These are phyloP conservation scores for Brasenia schreberi DNA, from an alignment of 164 flowering plant genomes.

Conservation along the genomic window DNA sequence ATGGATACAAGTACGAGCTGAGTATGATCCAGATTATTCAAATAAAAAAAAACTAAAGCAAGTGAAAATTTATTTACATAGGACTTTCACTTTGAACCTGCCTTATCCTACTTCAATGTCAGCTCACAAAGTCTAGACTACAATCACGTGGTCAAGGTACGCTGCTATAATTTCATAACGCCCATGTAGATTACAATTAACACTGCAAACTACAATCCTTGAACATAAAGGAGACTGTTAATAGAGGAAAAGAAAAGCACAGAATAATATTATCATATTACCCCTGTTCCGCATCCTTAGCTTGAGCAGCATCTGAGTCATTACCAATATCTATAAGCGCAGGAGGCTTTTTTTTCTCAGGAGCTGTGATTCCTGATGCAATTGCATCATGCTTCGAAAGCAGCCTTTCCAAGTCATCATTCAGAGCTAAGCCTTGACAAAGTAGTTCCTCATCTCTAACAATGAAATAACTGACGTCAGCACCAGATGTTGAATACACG, in stretches of 20 bases:
- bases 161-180: too few species aligned
- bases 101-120: too few species aligned
- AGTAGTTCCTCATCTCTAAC: conserved; percentile 83
- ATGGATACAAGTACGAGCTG: too few species aligned
- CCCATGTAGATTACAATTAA: too few species aligned
- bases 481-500: conserved; percentile 3
- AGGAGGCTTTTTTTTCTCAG: conserved; percentile 20
- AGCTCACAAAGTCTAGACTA: too few species aligned
- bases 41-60: too few species aligned
- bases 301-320: conserved; percentile 9
- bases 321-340: conserved; percentile 47
- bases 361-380: conserved; percentile 43
- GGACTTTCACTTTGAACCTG: too few species aligned
- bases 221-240: not conserved
- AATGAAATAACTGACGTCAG: conserved; percentile 1
- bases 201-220: too few species aligned
- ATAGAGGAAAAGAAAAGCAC: not conserved
- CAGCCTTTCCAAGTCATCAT: conserved; percentile 90
- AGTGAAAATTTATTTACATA: too few species aligned
- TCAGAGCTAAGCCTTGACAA: conserved; percentile 77
- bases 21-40: too few species aligned
- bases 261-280: not conserved
- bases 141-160: too few species aligned
- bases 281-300: not conserved
- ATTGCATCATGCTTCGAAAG: conserved; percentile 73